Evolutionary conservation across 345 rosid species (phyloP), one percentile per base, ranked within the genome.

Genomic region (Bruguiera parviflora): DNA sequence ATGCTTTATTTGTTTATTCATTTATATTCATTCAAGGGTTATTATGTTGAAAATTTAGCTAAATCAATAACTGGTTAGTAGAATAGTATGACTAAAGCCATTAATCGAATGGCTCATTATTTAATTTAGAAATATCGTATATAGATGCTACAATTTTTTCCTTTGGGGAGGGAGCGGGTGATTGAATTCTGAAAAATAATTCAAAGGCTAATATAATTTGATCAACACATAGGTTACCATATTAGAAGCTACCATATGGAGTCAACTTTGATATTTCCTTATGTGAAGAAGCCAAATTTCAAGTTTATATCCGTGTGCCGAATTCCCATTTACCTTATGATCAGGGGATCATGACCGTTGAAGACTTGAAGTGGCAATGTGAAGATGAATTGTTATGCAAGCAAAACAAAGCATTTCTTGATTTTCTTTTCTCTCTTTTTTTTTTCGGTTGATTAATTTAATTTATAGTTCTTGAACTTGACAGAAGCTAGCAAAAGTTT

Each of bases 271-370:
- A 73, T 66, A 69, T 78, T 85, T 75, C 84, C 81, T 78, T 51
- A 80, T 66, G 65, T 74, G 63, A 76, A 71, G 71, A 79, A 76
- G 74, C 75, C 75, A 88, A 86, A 86, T 85, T 76, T 68, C 84
- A 72, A 75, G 35, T 75, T 84, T 84, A 77, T 73, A 57, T 53
- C 28, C 55, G 49, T 68, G 11, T 27, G 8, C 59, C 28, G 22
- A 56, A 3, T 6, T 24, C 59, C 25, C 19, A 13, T 32, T 35
- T 2, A 11, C 58, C 20, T n/a, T 46, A 67, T 35, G 61, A 39
- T 56, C 35, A 19, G 19, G 33, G 8, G 33, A 55, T 39, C 71
- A 43, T 28, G 19, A 4, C 63, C 71, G 9, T 27, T 51, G 68
- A 7, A 33, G 9, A 33, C 37, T 33, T 33, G 9, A 65, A 65